Evolutionary conservation across 208 protist genomes (phyloP).

Genomic region (Naegleria fowleri): DNA sequence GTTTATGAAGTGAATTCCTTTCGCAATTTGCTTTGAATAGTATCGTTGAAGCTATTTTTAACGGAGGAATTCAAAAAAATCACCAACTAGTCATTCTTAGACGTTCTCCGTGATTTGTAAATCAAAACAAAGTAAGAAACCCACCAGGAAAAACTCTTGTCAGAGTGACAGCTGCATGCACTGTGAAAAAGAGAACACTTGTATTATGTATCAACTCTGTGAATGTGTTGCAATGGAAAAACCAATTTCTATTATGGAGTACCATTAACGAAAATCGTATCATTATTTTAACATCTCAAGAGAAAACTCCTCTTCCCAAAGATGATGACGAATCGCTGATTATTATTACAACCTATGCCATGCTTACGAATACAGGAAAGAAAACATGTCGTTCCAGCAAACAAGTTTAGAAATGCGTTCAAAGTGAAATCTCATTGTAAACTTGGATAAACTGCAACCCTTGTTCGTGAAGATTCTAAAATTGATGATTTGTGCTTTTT

Average conservation of each 20-base stretch:
- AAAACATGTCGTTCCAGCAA: conserved; percentile 92
- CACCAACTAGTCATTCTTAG: too few species aligned
- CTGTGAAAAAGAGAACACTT: conserved; percentile 86
- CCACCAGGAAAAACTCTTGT: conserved; percentile 99
- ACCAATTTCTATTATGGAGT: conserved; percentile 33
- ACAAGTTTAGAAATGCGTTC: conserved; percentile 89
- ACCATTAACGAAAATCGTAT: neutral
- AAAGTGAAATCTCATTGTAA: conserved; percentile 91
- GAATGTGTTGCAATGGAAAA: conserved; percentile 78
- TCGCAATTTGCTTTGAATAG: too few species aligned
- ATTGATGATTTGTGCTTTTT: conserved; percentile 94
- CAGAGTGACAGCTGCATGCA: conserved; percentile 90
- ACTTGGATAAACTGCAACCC: conserved; percentile 94
- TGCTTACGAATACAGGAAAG: neutral
- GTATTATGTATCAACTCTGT: conserved; percentile 88
- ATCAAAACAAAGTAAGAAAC: too few species aligned
- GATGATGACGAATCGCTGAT: conserved; percentile 40
- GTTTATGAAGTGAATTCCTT: too few species aligned
- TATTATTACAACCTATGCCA: neutral
- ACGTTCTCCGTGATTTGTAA: too few species aligned
- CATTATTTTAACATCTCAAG: neutral
- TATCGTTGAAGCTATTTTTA: too few species aligned
- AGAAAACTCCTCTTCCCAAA: conserved; percentile 82
- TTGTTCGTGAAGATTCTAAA: conserved; percentile 93
- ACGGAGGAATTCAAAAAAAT: too few species aligned